Conservation (phyloP, 768 basidiomycete genomes). For the Coprinellus micaceus region DNA sequence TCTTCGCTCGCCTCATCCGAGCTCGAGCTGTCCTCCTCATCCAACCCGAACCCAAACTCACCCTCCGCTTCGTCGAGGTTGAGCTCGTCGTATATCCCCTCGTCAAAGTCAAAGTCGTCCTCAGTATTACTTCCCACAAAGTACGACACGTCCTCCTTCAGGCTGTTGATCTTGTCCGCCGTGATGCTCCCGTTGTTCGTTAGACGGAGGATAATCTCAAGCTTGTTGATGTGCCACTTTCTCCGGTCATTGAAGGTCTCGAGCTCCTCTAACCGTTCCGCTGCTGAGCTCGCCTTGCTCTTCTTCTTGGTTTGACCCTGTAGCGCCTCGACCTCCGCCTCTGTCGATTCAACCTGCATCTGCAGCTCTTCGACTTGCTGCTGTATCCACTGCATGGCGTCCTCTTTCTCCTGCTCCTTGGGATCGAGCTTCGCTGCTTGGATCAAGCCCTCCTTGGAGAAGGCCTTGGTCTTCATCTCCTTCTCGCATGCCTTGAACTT, state of each 20-base stretch:
- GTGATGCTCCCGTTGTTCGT: constrained; percentile 90
- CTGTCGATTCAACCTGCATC: constrained; percentile 89
- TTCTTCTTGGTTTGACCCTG: constrained; percentile 84
- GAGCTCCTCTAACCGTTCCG: constrained; percentile 76
- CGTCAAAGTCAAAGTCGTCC: constrained; percentile 95
- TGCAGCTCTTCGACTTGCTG: constrained; percentile 86
- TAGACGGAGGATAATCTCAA: constrained; percentile 90
- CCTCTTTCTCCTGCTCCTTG: constrained; percentile 93
- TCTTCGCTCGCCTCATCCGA: constrained; percentile 66
- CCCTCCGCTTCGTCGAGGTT: constrained; percentile 96
- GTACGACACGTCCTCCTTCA: constrained; percentile 94
- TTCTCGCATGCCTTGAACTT: constrained; percentile 99
- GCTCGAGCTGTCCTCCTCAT: constrained; percentile 76
- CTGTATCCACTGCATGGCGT: constrained; percentile 84
- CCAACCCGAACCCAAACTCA: constrained; percentile 76
- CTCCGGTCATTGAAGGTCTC: constrained; percentile 89
- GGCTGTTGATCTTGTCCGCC: constrained; percentile 70
- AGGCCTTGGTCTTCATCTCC: constrained; percentile 99
- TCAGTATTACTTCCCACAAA: constrained; percentile 96
- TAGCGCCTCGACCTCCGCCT: constrained; percentile 89
- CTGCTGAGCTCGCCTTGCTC: constrained; percentile 62
- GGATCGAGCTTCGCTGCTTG: constrained; percentile 94
- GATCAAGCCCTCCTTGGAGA: constrained; percentile 96
- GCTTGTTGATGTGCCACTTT: constrained; percentile 89
- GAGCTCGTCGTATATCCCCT: constrained; percentile 96